A percentile compares a stretch with the other conserved stretches of the same genome.
Evolutionary conservation across 2,329 filamentous ascomycete species (phyloP).

Genomic region (Aspergillus brunneoviolaceus): DNA sequence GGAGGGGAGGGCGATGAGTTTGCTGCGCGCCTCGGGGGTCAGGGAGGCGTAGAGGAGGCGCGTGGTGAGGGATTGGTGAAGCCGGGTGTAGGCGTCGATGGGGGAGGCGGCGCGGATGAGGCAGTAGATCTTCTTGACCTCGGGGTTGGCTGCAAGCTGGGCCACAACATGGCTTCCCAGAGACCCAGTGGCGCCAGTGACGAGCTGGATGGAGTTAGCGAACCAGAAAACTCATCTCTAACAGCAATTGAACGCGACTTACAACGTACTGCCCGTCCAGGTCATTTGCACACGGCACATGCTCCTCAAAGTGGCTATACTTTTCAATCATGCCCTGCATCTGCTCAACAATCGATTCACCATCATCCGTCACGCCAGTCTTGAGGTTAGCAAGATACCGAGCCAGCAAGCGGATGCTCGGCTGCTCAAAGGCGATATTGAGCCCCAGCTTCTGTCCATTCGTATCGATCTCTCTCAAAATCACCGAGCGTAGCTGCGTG

Average conservation of each 20-base stretch:
- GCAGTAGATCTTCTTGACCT: constrained; percentile 54
- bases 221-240: neutral
- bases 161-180: constrained; percentile 61
- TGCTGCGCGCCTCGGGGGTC: constrained; percentile 25
- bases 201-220: constrained; percentile 29
- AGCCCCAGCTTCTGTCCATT: constrained; percentile 51
- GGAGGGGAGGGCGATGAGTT: constrained; percentile 50
- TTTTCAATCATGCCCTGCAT: constrained; percentile 52
- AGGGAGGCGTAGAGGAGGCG: constrained; percentile 34
- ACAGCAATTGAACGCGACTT: neutral
- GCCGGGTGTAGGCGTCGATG: constrained; percentile 45
- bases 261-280: constrained; percentile 28
- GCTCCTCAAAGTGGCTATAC: constrained; percentile 39
- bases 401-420: constrained; percentile 50
- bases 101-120: constrained; percentile 52
- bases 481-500: constrained; percentile 53
- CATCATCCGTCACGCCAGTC: constrained; percentile 31
- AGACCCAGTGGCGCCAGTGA: constrained; percentile 67
- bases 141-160: constrained; percentile 37
- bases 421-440: constrained; percentile 61
- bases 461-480: constrained; percentile 53
- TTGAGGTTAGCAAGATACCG: constrained; percentile 45
- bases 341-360: constrained; percentile 38
- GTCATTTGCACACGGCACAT: constrained; percentile 22
- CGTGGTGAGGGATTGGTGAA: constrained; percentile 45